Base-by-base conservation (phyloP, 2,329 filamentous ascomycete genomes). In the Hirsutella minnesotensis region DNA sequence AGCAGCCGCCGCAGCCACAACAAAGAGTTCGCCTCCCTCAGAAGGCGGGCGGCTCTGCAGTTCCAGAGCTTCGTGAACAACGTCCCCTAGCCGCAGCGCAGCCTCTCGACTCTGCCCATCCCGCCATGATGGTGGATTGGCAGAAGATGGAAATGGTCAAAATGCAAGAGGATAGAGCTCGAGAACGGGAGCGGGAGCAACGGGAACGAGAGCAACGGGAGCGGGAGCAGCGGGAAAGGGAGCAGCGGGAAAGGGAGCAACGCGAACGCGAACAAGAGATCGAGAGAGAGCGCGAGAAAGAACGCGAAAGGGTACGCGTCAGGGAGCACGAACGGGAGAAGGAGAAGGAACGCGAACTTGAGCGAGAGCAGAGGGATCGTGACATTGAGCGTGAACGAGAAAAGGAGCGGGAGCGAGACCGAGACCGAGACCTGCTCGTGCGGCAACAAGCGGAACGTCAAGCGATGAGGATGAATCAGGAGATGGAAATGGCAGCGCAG, bases 401-500 rank as follows among this genome's bases (percentile, higher is more conserved):
- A 46, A 36, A 46, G 7, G 49, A 51, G 8, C 30, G 46, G 46
- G 35, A 39, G 31, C 20, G 33, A 18, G 45, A 52, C 33, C 22
- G 47, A 9, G 52, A 58, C 10, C 45, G 47, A 8, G 48, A 51
- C 5, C 29, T 60, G 24, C 40, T 58, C 39, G 44, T 43, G 16
- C 56, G 55, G 4, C 56, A 57, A 29, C 56, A 57, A 30, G 42
- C 49, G 5, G 57, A 61, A 38, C 51, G 57, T 13, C 58, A 57
- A 38, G 46, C 58, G n/a, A 44, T 62, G 44, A 53, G 57, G 13
- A 52, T 74, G 39, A 75, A 75, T 54, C 69, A 73, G 48, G 73
- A 76, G 49, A 65, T 65, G 3, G 72, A 75, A 37, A 53, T 55
- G n/a, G 49, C 53, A 12, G 55, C 54, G 12, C 61, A 60, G 30